Conservation (phyloP, 1,284 basidiomycete genomes). For the Rhodotorula sp. region DNA sequence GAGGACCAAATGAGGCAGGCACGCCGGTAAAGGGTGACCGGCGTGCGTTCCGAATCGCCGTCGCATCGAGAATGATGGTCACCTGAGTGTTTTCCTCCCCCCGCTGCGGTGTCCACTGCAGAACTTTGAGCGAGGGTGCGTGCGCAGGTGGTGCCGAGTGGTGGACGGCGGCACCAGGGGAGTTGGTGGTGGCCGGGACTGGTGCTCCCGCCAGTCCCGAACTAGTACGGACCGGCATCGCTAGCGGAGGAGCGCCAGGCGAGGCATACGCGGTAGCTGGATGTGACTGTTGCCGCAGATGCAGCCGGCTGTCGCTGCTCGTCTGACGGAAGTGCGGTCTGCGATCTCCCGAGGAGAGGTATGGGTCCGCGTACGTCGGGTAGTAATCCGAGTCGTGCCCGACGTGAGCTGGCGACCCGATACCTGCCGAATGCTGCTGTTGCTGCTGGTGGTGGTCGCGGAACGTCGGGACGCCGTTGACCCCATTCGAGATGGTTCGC, state of each 20-base stretch:
- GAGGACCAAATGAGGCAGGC: slow-evolving; percentile 11
- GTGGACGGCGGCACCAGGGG: neutral
- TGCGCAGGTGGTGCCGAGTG: neutral
- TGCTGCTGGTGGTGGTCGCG: neutral
- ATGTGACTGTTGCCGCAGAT: neutral
- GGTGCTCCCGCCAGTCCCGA: neutral
- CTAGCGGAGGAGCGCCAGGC: neutral
- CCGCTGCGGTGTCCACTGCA: slow-evolving; percentile 39
- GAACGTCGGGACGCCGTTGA: neutral
- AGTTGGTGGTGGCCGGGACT: neutral
- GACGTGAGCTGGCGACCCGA: neutral
- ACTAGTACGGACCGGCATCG: neutral
- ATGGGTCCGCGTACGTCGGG: neutral
- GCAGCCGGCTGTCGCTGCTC: neutral
- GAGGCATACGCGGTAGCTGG: neutral
- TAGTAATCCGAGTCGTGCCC: neutral
- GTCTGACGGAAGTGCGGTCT: neutral
- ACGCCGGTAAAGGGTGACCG: neutral
- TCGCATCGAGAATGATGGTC: slow-evolving; percentile 35
- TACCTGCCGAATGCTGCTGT: neutral
- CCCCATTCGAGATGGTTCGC: too few species aligned
- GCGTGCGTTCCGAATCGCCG: slow-evolving; percentile 24
- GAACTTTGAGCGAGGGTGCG: slow-evolving; percentile 29
- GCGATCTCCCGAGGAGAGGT: neutral
- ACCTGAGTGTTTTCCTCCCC: slow-evolving; percentile 39